Percentiles rank a stretch among this genome's conserved stretches.
These are phyloP conservation scores for Acanthamoeba healyi DNA, from an alignment of 208 protist genomes.

Conservation along the genomic window DNA sequence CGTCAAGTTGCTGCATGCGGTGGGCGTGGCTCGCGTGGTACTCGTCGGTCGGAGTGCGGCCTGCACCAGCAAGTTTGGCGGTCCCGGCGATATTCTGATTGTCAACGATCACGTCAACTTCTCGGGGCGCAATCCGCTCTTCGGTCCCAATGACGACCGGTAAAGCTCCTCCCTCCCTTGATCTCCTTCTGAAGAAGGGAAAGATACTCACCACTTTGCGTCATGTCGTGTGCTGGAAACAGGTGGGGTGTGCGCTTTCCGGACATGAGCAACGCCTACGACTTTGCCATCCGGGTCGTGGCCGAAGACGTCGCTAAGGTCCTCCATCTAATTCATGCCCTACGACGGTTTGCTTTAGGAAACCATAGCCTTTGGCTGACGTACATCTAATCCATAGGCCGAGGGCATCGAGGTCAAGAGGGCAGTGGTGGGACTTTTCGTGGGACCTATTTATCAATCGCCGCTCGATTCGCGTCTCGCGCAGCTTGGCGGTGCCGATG, in stretches of 20 bases:
- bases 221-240: too few species aligned
- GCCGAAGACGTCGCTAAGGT: neutral
- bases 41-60: neutral
- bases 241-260: conserved; percentile 72
- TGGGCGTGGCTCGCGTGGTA: conserved; percentile 27
- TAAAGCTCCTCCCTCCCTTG: neutral
- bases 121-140: conserved; percentile 76
- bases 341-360: too few species aligned
- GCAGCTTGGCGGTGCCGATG: neutral
- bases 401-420: conserved; percentile 6
- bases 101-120: conserved; percentile 74
- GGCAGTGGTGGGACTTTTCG: conserved; percentile 16
- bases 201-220: neutral
- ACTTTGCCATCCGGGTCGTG: neutral
- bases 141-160: conserved; percentile 76
- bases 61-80: neutral
- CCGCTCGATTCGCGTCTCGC: neutral
- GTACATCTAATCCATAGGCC: neutral
- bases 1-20: conserved; percentile 39
- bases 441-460: neutral
- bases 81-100: neutral
- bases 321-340: neutral
- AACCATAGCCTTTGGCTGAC: too few species aligned
- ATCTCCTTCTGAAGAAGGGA: too few species aligned
- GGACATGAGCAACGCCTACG: conserved; percentile 74